A percentile compares a stretch with the other conserved stretches of the same genome.
Evolutionary conservation across 495 filamentous ascomycete species (phyloP).

Genomic region (Aspergillus wentii): DNA sequence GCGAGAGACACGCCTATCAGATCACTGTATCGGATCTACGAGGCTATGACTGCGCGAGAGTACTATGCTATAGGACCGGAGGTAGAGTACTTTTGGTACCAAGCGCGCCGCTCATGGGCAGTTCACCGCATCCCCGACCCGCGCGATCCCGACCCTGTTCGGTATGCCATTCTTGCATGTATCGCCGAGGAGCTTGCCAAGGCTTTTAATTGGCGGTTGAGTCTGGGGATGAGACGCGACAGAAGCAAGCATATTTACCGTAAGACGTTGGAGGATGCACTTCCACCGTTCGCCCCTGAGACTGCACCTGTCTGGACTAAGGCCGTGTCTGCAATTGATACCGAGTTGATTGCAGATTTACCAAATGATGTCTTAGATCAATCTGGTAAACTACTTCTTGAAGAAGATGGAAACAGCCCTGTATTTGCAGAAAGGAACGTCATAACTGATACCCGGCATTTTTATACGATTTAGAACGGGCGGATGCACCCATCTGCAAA

Average conservation of each 20-base stretch:
- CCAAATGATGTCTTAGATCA: slow-evolving; percentile 1
- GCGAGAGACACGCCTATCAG: slow-evolving; percentile 19
- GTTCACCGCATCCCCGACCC: slow-evolving; percentile 15
- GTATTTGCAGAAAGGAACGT: slow-evolving; percentile 2
- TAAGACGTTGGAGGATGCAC: slow-evolving; percentile 3
- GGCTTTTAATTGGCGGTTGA: slow-evolving; percentile 23
- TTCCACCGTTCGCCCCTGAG: slow-evolving; percentile 1
- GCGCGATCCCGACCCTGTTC: slow-evolving; percentile 12
- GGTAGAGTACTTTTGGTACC: slow-evolving; percentile 21
- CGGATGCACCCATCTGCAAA: not conserved
- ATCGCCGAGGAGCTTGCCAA: slow-evolving; percentile 18
- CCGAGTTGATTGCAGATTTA: slow-evolving; percentile 1
- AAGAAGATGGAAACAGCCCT: not conserved
- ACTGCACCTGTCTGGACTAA: slow-evolving; percentile 2
- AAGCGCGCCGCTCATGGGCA: slow-evolving; percentile 8
- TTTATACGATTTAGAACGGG: not conserved
- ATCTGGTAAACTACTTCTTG: slow-evolving; percentile 1
- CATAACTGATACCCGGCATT: not conserved
- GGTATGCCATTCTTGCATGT: slow-evolving; percentile 19
- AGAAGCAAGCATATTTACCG: slow-evolving; percentile 6
- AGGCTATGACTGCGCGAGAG: slow-evolving; percentile 12
- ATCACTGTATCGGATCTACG: slow-evolving; percentile 23
- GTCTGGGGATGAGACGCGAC: slow-evolving; percentile 13
- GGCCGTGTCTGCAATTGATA: slow-evolving; percentile 1
- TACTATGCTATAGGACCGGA: slow-evolving; percentile 11